A percentile compares a stretch with the other conserved stretches of the same genome.
Evolutionary conservation across 352 stramenopile species (phyloP).

Genomic region (Pythium aristosporum): DNA sequence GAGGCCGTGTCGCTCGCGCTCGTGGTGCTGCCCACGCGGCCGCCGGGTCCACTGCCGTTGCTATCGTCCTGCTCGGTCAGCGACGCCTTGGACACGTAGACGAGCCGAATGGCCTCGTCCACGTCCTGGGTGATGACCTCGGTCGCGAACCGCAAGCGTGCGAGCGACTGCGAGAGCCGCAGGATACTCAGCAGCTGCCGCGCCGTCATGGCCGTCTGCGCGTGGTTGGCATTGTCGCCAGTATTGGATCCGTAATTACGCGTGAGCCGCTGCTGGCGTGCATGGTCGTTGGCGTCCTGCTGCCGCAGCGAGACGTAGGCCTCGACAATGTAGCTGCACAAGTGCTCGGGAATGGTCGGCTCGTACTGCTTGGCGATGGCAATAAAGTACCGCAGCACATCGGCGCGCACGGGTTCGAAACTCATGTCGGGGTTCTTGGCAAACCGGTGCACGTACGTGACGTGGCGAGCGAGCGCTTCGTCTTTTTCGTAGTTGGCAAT

Average conservation of each 20-base stretch:
- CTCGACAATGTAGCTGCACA: conserved; percentile 98
- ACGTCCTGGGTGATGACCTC: conserved; percentile 97
- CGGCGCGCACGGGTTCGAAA: conserved; percentile 89
- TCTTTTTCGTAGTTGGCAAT: conserved; percentile 93
- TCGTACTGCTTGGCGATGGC: conserved; percentile 88
- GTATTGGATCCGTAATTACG: conserved; percentile 32
- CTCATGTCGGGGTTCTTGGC: conserved; percentile 88
- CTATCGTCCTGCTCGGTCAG: conserved; percentile 88
- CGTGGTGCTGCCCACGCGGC: conserved; percentile 26
- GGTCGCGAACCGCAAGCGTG: conserved; percentile 94
- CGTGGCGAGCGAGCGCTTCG: conserved; percentile 89
- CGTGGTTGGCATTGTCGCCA: conserved; percentile 60
- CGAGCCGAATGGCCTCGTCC: conserved; percentile 95
- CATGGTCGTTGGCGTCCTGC: conserved; percentile 87
- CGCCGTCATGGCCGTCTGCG: conserved; percentile 98
- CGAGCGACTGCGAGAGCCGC: conserved; percentile 95
- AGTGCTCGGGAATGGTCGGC: conserved; percentile 87
- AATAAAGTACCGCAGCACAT: conserved; percentile 91
- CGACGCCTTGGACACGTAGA: conserved; percentile 97
- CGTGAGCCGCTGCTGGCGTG: conserved; percentile 64
- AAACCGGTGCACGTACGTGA: conserved; percentile 93
- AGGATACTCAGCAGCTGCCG: conserved; percentile 98
- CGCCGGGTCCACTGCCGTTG: conserved; percentile 27
- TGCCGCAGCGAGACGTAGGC: conserved; percentile 97
- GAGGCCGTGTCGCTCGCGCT: conserved; percentile 90